Evolutionary conservation across 345 rosid species (phyloP).

Genomic region (Eucalyptus marginata): DNA sequence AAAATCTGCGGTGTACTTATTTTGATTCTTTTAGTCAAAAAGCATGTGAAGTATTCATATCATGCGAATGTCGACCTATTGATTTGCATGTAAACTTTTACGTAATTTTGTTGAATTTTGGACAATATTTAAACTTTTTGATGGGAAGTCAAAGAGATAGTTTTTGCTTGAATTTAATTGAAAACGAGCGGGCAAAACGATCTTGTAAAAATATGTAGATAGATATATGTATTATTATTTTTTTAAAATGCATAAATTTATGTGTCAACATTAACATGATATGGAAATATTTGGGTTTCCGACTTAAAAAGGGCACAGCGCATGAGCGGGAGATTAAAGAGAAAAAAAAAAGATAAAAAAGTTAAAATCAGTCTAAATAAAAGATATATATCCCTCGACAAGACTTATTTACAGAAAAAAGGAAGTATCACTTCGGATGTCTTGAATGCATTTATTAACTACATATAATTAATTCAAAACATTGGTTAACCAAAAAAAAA

Average conservation of each 20-base stretch:
- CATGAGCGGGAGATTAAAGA: neutral
- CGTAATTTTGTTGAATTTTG: neutral
- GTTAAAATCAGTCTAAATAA: neutral
- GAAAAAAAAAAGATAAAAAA: too few relatives aligned
- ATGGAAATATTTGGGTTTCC: neutral
- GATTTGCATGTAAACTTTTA: too few relatives aligned
- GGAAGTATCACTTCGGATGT: neutral
- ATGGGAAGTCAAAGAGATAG: neutral
- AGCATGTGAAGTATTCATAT: too few relatives aligned
- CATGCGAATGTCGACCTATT: neutral
- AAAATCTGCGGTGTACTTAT: too few relatives aligned
- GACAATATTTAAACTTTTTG: too few relatives aligned
- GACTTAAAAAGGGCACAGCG: too few relatives aligned
- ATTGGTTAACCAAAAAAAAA: neutral
- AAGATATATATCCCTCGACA: neutral
- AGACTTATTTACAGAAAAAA: neutral
- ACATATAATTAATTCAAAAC: neutral
- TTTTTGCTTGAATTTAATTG: too few relatives aligned
- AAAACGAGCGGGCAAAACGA: rapidly evolving
- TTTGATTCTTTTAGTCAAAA: too few relatives aligned
- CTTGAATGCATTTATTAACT: neutral
- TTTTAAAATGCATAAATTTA: rapidly evolving
- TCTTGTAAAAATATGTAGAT: too few relatives aligned
- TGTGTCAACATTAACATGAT: rapidly evolving
- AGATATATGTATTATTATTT: neutral